Conservation (phyloP, 2,329 filamentous ascomycete species). For the Fusarium algeriense region DNA sequence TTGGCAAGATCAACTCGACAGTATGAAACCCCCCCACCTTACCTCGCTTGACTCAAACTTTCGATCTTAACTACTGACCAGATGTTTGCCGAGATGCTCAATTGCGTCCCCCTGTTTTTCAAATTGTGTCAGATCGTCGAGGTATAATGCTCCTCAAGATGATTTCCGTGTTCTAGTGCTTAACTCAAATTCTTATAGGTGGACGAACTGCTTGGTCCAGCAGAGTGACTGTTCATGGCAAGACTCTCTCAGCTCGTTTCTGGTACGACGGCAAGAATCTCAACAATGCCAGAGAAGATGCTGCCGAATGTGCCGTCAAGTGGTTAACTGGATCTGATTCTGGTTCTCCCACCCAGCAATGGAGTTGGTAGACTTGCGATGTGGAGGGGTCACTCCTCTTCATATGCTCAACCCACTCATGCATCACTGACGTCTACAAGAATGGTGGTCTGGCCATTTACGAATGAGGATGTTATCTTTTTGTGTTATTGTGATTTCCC, state of each 20-base stretch:
- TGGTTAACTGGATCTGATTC: constrained; percentile 60
- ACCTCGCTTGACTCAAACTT: neutral
- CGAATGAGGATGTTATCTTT: constrained; percentile 19
- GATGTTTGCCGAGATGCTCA: constrained; percentile 69
- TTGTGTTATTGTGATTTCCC: constrained; percentile 10
- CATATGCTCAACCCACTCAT: constrained; percentile 7
- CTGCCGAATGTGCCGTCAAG: constrained; percentile 82
- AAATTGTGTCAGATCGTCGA: constrained; percentile 80
- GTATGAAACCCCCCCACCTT: constrained; percentile 54
- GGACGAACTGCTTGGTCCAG: constrained; percentile 93
- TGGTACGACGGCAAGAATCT: constrained; percentile 93
- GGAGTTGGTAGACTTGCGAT: constrained; percentile 36
- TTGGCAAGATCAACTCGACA: constrained; percentile 70
- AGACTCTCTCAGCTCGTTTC: constrained; percentile 77
- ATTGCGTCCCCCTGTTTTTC: constrained; percentile 69
- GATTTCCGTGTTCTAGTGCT: neutral
- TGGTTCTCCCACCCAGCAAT: constrained; percentile 43
- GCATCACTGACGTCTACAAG: neutral
- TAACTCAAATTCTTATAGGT: constrained; percentile 61
- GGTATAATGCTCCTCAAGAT: constrained; percentile 60
- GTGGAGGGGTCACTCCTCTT: constrained; percentile 10
- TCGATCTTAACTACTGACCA: constrained; percentile 48
- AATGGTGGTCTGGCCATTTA: neutral
- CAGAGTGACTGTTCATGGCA: constrained; percentile 77
- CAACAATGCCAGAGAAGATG: constrained; percentile 90